Evolutionary conservation across 495 filamentous ascomycete genomes (phyloP), one percentile per base, ranked within the genome.

Genomic region (Annulohypoxylon nitens): DNA sequence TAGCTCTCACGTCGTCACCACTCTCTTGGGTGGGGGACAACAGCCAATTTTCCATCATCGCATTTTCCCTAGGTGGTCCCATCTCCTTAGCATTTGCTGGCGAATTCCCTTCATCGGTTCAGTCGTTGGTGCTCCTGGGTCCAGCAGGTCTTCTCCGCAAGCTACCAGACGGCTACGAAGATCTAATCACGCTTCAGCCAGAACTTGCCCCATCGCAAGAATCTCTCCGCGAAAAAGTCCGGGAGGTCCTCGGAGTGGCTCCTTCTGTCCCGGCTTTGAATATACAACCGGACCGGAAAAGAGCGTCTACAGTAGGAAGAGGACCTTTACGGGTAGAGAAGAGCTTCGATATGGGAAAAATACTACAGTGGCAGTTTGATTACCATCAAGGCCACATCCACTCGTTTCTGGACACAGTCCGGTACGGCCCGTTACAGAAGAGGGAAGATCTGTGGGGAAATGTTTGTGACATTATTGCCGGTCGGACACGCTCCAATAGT

Each of bases 21-120:
- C 78, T 93, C 23, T 77, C 88, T 47, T 93, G 92, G 92, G 87
- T 86, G 25, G 87, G 86, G 23, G n/a, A 43, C 33, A 81, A 82
- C 10, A 82, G 78, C 12, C 83, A 83, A 69, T 93, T 97, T 81
- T 86, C 85, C n/a, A 77, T 97, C 0, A 80, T 95, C 37, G 94
- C 93, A 2, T 97, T 95, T 80, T 93, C 91, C 2, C 84, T 97
- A 0, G 93, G 94, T 30, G 94, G 94, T 54, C 91, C 92, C 39
- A 89, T 97, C 55, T 86, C 88, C 6, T 88, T 89, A 5, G 84
- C 88, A 30, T 96, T 97, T 70, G 90, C 91, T 0, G 84, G 85
- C 8, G 83, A 86, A 66, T 93, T 94, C 75, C 90, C 92, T 0
- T 72, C 87, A 16, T 81, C 93, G 7, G 76, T 97, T 23, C 84